phyloP scores from a whole-genome alignment of 2,329 filamentous ascomycete genomes.

The Onygena corvina region DNA sequence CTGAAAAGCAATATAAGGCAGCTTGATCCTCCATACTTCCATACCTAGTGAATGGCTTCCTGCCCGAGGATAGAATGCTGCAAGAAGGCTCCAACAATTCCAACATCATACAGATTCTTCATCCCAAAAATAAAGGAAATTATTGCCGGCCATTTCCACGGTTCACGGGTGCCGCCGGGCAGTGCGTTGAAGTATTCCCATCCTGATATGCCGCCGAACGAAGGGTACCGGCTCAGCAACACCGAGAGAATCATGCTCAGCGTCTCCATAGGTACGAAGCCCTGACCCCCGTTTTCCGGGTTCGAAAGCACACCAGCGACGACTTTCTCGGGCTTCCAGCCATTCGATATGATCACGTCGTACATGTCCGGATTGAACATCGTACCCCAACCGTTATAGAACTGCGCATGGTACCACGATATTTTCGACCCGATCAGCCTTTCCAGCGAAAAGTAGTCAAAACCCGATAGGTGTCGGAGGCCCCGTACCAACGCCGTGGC shows the following conservation, averaged over 20 bases:
- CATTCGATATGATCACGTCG: conserved; percentile 36
- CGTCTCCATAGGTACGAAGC: conserved; percentile 48
- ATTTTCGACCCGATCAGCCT: conserved; percentile 53
- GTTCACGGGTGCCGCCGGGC: conserved; percentile 49
- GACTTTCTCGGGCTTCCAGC: conserved; percentile 61
- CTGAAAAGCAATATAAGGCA: too few relatives aligned
- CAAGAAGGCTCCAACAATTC: conserved; percentile 11
- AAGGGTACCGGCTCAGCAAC: conserved; percentile 49
- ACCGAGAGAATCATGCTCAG: conserved; percentile 46
- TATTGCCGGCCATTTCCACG: conserved; percentile 66
- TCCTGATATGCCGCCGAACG: conserved; percentile 79
- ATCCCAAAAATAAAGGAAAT: conserved; percentile 46
- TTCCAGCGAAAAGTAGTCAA: conserved; percentile 67
- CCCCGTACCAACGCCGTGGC: conserved; percentile 56
- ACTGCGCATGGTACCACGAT: conserved; percentile 80
- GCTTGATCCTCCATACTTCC: too few relatives aligned
- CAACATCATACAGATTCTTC: conserved; percentile 28
- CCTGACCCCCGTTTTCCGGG: conserved; percentile 55
- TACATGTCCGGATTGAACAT: conserved; percentile 40
- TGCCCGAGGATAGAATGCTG: not conserved
- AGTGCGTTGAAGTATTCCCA: conserved; percentile 90
- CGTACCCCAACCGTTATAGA: conserved; percentile 83
- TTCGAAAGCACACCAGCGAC: conserved; percentile 75
- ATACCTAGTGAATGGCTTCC: too few relatives aligned
- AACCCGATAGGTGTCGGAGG: conserved; percentile 58